A percentile compares a stretch with the other conserved stretches of the same genome.
phyloP scores from a whole-genome alignment of 371 early-diverging fungal species.

The Actinomortierella ambigua region DNA sequence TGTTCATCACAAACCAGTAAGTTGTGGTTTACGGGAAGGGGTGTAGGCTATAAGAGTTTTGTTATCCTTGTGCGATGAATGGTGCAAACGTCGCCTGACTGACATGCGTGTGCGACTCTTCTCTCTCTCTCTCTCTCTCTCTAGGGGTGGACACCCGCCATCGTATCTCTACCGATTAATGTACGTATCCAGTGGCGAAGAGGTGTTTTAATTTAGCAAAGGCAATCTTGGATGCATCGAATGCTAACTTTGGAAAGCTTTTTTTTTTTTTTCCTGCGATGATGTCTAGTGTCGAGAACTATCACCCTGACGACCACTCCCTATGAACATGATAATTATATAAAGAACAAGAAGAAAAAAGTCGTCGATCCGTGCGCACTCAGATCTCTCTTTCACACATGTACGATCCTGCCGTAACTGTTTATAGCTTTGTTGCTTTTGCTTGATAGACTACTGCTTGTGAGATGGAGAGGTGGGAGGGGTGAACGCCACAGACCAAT shows the following conservation, averaged over 20 bases:
- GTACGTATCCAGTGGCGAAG: conserved; percentile 47
- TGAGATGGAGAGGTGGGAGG: no score
- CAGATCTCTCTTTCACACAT: no score
- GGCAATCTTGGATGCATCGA: no score
- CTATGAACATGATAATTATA: conserved; percentile 23
- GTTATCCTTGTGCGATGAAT: not conserved
- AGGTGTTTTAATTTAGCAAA: no score
- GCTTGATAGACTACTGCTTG: no score
- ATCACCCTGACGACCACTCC: conserved; percentile 61
- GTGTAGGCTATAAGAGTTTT: conserved; percentile 5
- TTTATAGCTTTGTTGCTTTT: no score
- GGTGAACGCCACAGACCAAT: no score
- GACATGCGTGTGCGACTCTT: not conserved
- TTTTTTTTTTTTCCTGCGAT: conserved; percentile 3
- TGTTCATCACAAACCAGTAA: conserved; percentile 92
- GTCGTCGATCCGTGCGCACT: no score
- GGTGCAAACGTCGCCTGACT: not conserved
- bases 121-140: not conserved
- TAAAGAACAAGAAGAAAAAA: not conserved
- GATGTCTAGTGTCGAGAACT: conserved; percentile 58
- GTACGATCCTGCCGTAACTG: no score
- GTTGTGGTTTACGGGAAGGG: conserved; percentile 22
- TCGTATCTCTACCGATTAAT: conserved; percentile 80
- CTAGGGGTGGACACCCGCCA: conserved; percentile 76
- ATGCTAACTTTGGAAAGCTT: not conserved